Conservation (phyloP, 2,329 filamentous ascomycete species). For the Fusarium begoniae region DNA sequence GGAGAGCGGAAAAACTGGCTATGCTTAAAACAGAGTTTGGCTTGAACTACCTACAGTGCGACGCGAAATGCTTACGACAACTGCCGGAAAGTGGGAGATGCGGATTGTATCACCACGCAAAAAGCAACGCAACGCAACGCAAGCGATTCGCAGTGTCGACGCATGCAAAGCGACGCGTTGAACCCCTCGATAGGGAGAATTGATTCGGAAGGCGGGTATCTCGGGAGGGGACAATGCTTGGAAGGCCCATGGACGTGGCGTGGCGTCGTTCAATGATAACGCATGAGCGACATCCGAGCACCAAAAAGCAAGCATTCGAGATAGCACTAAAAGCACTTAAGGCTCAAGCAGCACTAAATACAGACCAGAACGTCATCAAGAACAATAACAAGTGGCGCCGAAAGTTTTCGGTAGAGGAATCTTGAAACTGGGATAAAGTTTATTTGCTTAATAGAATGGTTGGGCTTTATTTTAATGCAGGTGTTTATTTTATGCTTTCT, state of each 20-base stretch:
- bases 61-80: conserved; percentile 4
- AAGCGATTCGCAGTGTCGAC: background rate
- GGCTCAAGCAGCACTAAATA: background rate
- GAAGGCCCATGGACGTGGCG: background rate
- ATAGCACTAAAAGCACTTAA: background rate
- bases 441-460: background rate
- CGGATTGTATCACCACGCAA: background rate
- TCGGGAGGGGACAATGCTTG: background rate
- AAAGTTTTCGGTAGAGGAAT: background rate
- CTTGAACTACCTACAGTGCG: background rate
- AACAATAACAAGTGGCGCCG: background rate
- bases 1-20: background rate
- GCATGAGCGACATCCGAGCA: background rate
- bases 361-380: background rate
- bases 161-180: background rate
- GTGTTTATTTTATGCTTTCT: background rate
- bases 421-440: background rate
- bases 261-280: background rate
- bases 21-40: background rate
- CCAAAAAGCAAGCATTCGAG: background rate
- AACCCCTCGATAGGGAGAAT: background rate
- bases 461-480: background rate
- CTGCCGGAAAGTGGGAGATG: conserved; percentile 4
- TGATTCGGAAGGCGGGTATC: background rate
- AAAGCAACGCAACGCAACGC: background rate